Evolutionary conservation across 2,329 filamentous ascomycete genomes (phyloP), one percentile per base, ranked within the genome.

Genomic region (Blastomyces silverae): DNA sequence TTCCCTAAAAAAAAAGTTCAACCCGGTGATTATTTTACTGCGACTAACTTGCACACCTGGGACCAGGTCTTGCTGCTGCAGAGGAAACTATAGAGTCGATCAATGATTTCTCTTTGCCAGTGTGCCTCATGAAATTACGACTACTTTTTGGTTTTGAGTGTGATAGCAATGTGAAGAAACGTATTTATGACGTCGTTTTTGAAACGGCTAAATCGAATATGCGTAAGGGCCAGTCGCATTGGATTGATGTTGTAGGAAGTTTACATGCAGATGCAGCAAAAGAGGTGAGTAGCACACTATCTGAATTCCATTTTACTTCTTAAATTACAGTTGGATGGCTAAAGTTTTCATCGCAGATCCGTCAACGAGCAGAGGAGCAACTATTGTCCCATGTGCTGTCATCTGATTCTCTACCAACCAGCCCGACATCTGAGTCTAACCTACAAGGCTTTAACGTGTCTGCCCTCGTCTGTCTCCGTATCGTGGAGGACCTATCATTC

Each of bases 51-150:
- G n/a, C 17, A 11, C 37, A 2, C n/a, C n/a, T 39, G 11, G 20
- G 7, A 25, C 15, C 67, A 8, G 67, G 70, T 42, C 67, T 76
- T 17, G 69, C 69, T 8, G 72, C 77, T 55, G 73, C 76, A 4
- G 73, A 78, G 59, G 71, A 71, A 59, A 73, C 77, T 20, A 72
- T 78, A 46, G 68, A 70, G 17, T 73, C 73, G 67, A 75, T 76
- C 13, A 74, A 77, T 65, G 73, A 78, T 64, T 78, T 80, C 65
- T 80, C 78, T 11, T 71, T 80, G 34, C 76, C 78, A 5, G 76
- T 78, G 53, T 78, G 76, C 59, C 76, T 78, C 57, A 66, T 79
- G 65, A 79, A 79, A 64, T 70, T 79, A 13, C 76, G 78, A 63
- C 67, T 77, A n/a, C 68, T 78, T 20, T 77, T 79, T 66, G 72